These are phyloP conservation scores for Aspergillus steynii DNA, from an alignment of 495 filamentous ascomycete species.

Conservation along the genomic window DNA sequence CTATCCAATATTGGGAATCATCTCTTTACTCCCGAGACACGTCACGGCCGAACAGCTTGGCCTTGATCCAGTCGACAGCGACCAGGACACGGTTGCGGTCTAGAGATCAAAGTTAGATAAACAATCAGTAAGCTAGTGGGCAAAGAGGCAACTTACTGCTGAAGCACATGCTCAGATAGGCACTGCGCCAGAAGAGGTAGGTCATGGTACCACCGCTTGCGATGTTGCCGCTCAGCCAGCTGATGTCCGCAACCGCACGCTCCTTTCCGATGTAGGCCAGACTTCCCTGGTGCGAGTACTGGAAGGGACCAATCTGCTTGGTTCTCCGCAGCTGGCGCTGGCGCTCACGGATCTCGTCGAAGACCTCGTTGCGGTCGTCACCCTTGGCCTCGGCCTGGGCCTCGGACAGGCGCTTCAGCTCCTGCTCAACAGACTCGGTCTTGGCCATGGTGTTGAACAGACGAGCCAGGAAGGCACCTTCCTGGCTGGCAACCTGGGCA, in stretches of 20 bases:
- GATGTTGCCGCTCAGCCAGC: conserved; percentile 96
- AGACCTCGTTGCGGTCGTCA: conserved; percentile 55
- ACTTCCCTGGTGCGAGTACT: conserved; percentile 96
- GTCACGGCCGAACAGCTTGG: conserved; percentile 91
- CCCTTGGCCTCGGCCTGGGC: conserved; percentile 63
- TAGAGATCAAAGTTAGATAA: conserved; percentile 34
- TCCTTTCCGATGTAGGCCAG: conserved; percentile 98
- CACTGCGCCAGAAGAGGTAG: conserved; percentile 93
- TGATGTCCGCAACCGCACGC: conserved; percentile 95
- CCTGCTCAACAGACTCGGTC: conserved; percentile 74
- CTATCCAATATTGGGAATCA: conserved; percentile 1
- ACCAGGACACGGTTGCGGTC: conserved; percentile 92
- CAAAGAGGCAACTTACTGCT: conserved; percentile 68
- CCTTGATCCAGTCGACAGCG: conserved; percentile 92
- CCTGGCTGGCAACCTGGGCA: conserved; percentile 93
- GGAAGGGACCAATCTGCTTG: conserved; percentile 93
- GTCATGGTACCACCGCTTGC: conserved; percentile 79
- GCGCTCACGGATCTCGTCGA: conserved; percentile 74
- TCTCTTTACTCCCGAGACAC: conserved; percentile 81
- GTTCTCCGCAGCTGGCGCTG: conserved; percentile 84
- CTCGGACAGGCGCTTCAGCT: conserved; percentile 63
- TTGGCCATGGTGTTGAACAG: conserved; percentile 98
- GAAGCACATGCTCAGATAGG: conserved; percentile 99
- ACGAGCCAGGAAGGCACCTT: conserved; percentile 91
- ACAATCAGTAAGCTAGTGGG: conserved; percentile 2